Base-by-base conservation (phyloP, 1,284 basidiomycete genomes). In the Heterobasidion occidentale region DNA sequence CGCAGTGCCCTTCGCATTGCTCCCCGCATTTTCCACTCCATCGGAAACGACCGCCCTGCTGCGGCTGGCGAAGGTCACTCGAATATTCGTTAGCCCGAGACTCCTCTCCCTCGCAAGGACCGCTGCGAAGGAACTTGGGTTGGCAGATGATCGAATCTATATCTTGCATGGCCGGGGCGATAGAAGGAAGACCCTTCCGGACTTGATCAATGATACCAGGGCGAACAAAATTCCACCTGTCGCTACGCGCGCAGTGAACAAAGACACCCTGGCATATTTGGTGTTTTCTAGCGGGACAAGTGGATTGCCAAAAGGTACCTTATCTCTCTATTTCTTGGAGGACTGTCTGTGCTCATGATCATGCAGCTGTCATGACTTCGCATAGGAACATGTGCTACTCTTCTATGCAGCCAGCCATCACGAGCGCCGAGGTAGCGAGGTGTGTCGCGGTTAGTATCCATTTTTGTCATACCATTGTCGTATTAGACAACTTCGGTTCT, bases 231-330 rank as follows among this genome's bases (percentile, higher is more conserved):
- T 78, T 2, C 73, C 78, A 7, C 65, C 71, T 2, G 63, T 80
- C 1, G 68, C 71, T 1, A 68, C 80, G 15, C 74, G 73, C 44
- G 73, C 75, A 0, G 85, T 79, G 0, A 72, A 64, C 36, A 75
- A 72, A 38, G 70, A 84, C 61, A 87, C 86, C 0, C 69, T 89
- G 1, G 88, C 86, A 0, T 88, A 90, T 67, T 70, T 91, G 1
- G 69, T 86, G 0, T 89, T 89, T 63, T 90, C 88, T 1, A 90
- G 88, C 61, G 88, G 88, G 36, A 90, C 88, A 0, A 88, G 78
- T 57, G 88, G 88, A 2, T 69, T 84, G 3, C 88, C 88, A 0
- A 90, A 90, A 77, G 88, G 88, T 86, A 36, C 17, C 51, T 65
- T 58, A 44, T 52, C 42, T 27, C 27, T 27, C 27, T 1, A 8